phyloP scores from a whole-genome alignment of 768 basidiomycete species.

The Leccinum incarnatum region DNA sequence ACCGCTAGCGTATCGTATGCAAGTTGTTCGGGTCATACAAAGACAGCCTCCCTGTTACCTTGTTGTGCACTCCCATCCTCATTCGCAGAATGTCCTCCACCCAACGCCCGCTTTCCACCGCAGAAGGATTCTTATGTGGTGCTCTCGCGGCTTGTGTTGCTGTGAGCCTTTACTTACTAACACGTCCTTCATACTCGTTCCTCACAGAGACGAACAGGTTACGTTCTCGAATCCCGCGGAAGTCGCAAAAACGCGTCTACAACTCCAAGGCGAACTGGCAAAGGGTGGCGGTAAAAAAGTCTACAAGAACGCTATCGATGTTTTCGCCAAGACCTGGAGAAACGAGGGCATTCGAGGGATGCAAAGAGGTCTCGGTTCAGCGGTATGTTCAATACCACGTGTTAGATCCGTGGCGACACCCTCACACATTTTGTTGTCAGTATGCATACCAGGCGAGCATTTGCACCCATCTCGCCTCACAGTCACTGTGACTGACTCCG shows the following conservation, averaged over 20 bases:
- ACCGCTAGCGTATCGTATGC: not conserved
- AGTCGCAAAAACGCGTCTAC: constrained; percentile 86
- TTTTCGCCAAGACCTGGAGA: constrained; percentile 80
- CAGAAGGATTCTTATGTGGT: constrained; percentile 85
- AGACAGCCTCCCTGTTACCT: constrained; percentile 1
- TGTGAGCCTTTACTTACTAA: constrained; percentile 38
- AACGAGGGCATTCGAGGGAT: constrained; percentile 90
- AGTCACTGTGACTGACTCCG: constrained; percentile 4
- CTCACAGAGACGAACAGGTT: constrained; percentile 45
- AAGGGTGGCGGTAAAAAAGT: constrained; percentile 69
- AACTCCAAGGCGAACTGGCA: constrained; percentile 93
- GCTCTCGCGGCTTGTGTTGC: constrained; percentile 91
- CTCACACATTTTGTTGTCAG: constrained; percentile 39
- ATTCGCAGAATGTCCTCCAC: constrained; percentile 18
- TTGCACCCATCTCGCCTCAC: not conserved
- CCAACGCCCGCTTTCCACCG: constrained; percentile 50
- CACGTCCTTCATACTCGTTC: not conserved
- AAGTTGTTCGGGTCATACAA: not conserved
- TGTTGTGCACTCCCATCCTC: not conserved
- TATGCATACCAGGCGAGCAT: constrained; percentile 84
- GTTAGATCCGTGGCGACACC: not conserved
- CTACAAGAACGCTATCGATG: constrained; percentile 89
- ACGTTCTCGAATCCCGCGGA: constrained; percentile 79
- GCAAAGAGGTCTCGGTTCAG: constrained; percentile 88
- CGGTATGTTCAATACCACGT: constrained; percentile 48